phyloP scores from a whole-genome alignment of 225 moss, liverwort and hornwort species.

The Pseudoscleropodium purum region DNA sequence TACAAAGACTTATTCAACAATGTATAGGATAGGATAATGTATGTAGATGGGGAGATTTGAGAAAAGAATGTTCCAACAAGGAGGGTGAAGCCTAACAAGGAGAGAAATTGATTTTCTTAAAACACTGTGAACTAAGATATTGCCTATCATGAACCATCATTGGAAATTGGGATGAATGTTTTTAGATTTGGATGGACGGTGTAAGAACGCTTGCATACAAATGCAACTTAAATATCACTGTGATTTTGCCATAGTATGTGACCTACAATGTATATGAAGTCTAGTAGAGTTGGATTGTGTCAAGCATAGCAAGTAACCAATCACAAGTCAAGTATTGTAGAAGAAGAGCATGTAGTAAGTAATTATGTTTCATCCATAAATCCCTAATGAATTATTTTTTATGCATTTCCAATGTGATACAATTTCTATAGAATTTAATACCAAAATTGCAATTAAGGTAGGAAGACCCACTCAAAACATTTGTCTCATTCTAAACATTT shows the following conservation, averaged over 20 bases:
- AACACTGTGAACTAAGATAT: rapidly evolving
- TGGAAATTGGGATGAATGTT: not conserved
- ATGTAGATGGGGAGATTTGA: rapidly evolving
- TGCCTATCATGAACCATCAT: not conserved
- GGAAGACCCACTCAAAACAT: not conserved
- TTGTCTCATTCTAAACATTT: not conserved
- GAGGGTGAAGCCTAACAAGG: not conserved
- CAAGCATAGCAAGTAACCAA: not conserved
- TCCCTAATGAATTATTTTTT: rapidly evolving
- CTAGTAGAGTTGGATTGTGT: not conserved
- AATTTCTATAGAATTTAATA: not conserved
- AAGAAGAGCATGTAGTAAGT: not conserved
- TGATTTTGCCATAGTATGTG: too few relatives aligned
- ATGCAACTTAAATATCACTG: not conserved
- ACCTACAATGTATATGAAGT: not conserved
- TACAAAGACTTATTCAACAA: rapidly evolving
- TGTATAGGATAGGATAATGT: too few relatives aligned
- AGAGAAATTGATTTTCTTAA: not conserved
- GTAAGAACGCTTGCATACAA: rapidly evolving
- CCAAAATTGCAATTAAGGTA: not conserved
- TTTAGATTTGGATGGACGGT: not conserved
- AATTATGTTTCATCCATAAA: not conserved
- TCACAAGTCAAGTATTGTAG: not conserved
- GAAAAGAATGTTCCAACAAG: not conserved
- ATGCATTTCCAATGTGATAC: not conserved